Base-by-base conservation (phyloP, 768 basidiomycete species). In the Pleurotus djamor region DNA sequence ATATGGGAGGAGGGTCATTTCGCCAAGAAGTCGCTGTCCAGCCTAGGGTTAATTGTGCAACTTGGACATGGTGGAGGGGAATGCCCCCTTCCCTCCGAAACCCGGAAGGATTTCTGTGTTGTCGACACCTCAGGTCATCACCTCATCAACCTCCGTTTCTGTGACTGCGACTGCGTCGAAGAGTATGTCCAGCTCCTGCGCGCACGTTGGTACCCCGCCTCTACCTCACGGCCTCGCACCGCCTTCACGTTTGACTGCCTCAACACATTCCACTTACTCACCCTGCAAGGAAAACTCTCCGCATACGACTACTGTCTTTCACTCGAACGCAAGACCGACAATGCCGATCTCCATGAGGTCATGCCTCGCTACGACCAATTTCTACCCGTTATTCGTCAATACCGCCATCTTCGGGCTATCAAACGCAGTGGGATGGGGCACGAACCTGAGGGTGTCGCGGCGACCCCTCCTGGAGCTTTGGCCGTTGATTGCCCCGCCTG, bases 111-210 rank as follows among this genome's bases (percentile, higher is more conserved):
- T 33, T 62, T 64, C 48, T 48, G 34, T 8, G 56, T 65, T 1
- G 21, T 72, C 32, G 58, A 71, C 50, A 59, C 61, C n/a, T 68
- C 61, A 35, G 72, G 70, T 13, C 43, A 66, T 9, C 72, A 72
- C 51, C 10, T 34, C 5, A 52, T 72, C 4, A 34, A 57, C n/a
- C 43, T 72, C 4, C 48, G 51, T 4, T 72, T 66, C 48, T 73
- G 72, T 48, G 60, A 52, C 8, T 73, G 72, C 50, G 13, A 5
- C 9, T 2, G 1, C 2, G 7, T 8, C 28, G 48, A 33, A 2
- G 48, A 50, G 8, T 52, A 55, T 28, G 45, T 35, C 33, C 61
- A 62, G 37, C 41, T 62, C 2, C 61, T 62, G 10, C 41, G 50
- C 2, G 33, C 44, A 14, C 14, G 58, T 14, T 59, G 60, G 50